A percentile compares a stretch with the other conserved stretches of the same genome.
phyloP scores from a whole-genome alignment of 768 basidiomycete genomes.

The Mycena rebaudengoi region DNA sequence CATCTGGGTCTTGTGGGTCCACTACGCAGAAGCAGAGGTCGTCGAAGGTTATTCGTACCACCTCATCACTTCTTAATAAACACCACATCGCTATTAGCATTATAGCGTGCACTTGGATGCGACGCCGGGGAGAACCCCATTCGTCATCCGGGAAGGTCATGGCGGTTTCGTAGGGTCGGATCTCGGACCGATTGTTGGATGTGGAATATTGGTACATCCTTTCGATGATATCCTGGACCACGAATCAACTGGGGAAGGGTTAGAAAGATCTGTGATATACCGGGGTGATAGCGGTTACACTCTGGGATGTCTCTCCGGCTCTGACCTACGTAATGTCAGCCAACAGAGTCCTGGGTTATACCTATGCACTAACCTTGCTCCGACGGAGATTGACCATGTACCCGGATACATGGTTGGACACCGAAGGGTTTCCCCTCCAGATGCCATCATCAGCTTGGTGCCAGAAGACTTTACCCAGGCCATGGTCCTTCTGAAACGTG shows the following conservation, averaged over 20 bases:
- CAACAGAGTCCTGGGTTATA: not conserved
- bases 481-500: not conserved
- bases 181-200: not conserved
- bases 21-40: constrained; percentile 2
- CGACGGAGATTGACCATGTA: not conserved
- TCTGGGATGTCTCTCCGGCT: not conserved
- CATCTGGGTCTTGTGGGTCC: not conserved
- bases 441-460: not conserved
- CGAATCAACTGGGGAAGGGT: not conserved
- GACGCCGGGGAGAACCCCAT: not conserved
- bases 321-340: not conserved
- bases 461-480: not conserved
- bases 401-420: no score
- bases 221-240: not conserved
- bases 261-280: not conserved
- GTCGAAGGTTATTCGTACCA: constrained; percentile 23
- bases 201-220: not conserved
- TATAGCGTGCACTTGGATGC: not conserved
- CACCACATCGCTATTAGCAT: constrained; percentile 23
- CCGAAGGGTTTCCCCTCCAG: not conserved
- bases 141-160: not conserved
- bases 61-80: constrained; percentile 27
- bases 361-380: not conserved
- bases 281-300: not conserved
- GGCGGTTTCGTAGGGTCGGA: not conserved